Conservation (phyloP, 768 basidiomycete species). For the Clathrus columnatus region DNA sequence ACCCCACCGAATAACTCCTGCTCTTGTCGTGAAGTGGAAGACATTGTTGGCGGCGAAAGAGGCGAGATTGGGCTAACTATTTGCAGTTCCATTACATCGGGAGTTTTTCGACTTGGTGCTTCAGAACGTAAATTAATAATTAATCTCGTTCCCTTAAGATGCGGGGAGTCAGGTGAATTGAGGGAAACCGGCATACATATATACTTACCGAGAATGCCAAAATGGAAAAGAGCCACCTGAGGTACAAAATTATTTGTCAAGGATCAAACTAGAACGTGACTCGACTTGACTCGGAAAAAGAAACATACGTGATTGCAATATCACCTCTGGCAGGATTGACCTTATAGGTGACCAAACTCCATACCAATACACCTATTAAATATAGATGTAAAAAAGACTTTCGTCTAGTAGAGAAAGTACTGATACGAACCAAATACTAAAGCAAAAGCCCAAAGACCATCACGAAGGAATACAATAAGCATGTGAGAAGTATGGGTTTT, state of each 20-base stretch:
- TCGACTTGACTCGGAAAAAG: too few relatives aligned
- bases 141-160: slow-evolving; percentile 2
- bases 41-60: background rate
- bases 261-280: too few relatives aligned
- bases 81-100: background rate
- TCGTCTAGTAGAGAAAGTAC: background rate
- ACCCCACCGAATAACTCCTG: background rate
- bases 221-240: slow-evolving; percentile 1
- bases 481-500: background rate
- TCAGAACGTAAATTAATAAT: slow-evolving; percentile 7
- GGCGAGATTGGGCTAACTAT: background rate
- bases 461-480: slow-evolving; percentile 5
- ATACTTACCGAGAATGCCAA: background rate
- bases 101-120: background rate
- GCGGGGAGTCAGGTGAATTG: background rate
- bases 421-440: background rate
- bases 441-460: slow-evolving; percentile 9
- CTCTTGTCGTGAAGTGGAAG: background rate
- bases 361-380: background rate
- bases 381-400: background rate
- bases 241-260: background rate
- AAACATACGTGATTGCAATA: slow-evolving; percentile 5
- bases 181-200: background rate
- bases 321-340: background rate
- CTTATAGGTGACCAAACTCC: background rate